Evolutionary conservation across 352 stramenopile genomes (phyloP), one percentile per base, ranked within the genome.

Genomic region (Phytophthora citricola): DNA sequence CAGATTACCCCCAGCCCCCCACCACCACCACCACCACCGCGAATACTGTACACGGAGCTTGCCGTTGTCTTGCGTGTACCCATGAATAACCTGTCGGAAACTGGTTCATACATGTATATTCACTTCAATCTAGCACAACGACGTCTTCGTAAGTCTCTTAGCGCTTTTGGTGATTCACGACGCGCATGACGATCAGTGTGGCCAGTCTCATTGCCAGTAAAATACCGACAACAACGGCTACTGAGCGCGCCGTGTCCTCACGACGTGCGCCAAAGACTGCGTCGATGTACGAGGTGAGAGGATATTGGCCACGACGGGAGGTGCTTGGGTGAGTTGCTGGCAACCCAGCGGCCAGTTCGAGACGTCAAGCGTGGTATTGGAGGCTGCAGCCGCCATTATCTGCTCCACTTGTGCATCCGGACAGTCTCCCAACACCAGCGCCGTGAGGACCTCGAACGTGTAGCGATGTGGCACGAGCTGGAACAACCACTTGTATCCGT

Each of bases 121-220:
- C 59, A 62, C 32, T 67, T 56, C 50, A 54, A 66, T 41, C 38
- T 55, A 38, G 20, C 8, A 69, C 38, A 36, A 36, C 10, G 31
- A 36, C 11, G 31, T 12, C 36, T 49, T 40, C 39, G 31, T 24
- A 14, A 44, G 40, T 24, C 48, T 32, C 12, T 73, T 72, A 88
- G 24, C 73, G 75, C 68, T 83, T 85, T 66, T 90, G 81, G 68
- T 89, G 76, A 63, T 87, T 90, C 17, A 92, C 48, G 26, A 78
- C 72, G 22, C 83, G 79, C 57, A 90, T 75, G 15, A 80, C 68
- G 17, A 90, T 47, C 27, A 83, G 48, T 8, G 83, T 80, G 44
- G 85, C 67, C 20, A 89, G 54, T 39, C 84, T 83, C 58, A 87
- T 77, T 27, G 81, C 6, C 1, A 87, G 62, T 17, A 92, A 31